These are phyloP conservation scores for Omphalea diandra DNA, from an alignment of 441 rosid species.

Conservation along the genomic window DNA sequence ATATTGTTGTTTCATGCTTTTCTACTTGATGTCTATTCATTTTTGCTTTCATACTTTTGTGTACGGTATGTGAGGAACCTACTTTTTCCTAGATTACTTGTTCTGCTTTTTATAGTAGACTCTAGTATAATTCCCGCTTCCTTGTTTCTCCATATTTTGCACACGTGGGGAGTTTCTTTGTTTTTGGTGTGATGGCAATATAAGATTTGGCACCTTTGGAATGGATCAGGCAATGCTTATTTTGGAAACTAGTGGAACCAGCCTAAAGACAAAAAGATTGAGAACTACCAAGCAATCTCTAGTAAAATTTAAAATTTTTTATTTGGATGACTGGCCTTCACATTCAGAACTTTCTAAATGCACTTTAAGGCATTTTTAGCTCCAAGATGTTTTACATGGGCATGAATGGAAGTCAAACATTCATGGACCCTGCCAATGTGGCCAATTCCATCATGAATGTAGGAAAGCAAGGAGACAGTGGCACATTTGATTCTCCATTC, in stretches of 20 bases:
- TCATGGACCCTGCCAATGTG: not conserved
- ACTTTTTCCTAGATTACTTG: not conserved
- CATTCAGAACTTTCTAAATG: too few relatives aligned
- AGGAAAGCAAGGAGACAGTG: not conserved
- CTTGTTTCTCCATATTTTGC: conserved; percentile 4
- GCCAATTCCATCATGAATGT: not conserved
- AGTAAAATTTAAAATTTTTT: not conserved
- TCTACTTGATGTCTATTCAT: conserved; percentile 3
- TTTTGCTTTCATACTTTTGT: not conserved
- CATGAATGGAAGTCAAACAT: not conserved
- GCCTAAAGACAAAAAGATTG: not conserved
- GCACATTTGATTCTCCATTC: not conserved
- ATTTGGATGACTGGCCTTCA: too few relatives aligned
- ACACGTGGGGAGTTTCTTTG: not conserved
- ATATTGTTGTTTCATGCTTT: conserved; percentile 3
- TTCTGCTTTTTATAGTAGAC: not conserved
- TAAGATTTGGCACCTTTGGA: not conserved
- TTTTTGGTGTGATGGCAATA: conserved; percentile 8
- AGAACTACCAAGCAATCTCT: not conserved
- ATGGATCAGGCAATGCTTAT: not conserved
- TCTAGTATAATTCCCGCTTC: not conserved
- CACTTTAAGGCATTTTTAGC: too few relatives aligned
- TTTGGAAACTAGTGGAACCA: not conserved
- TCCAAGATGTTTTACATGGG: too few relatives aligned
- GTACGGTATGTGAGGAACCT: not conserved